phyloP scores from a whole-genome alignment of 352 stramenopile species.

The Phytopythium boreale region DNA sequence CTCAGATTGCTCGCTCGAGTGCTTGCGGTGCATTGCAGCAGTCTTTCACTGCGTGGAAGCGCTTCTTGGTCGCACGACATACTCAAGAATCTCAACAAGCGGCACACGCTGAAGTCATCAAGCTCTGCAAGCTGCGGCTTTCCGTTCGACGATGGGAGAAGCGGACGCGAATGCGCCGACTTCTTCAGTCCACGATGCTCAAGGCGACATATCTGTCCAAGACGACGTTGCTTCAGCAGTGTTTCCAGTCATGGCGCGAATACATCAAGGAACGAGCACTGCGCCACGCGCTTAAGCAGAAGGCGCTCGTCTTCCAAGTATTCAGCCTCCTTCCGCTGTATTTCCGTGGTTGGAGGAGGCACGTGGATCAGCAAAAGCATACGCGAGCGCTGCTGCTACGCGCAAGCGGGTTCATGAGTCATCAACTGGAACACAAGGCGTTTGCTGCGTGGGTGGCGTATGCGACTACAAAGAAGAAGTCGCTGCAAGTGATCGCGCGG shows the following conservation, averaged over 20 bases:
- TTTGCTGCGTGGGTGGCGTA: constrained; percentile 32
- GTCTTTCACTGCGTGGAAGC: constrained; percentile 9
- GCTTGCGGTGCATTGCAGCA: background rate
- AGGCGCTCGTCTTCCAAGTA: constrained; percentile 37
- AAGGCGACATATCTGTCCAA: constrained; percentile 13
- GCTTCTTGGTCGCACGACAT: background rate
- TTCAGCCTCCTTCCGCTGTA: constrained; percentile 30
- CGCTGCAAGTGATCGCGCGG: constrained; percentile 13
- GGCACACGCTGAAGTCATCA: background rate
- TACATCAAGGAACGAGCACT: constrained; percentile 16
- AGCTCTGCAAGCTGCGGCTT: background rate
- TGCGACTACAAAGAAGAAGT: constrained; percentile 6
- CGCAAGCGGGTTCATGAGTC: constrained; percentile 25
- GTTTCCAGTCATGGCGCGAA: constrained; percentile 29
- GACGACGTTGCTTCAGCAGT: constrained; percentile 7
- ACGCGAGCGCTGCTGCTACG: constrained; percentile 18
- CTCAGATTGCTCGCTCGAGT: constrained; percentile 1
- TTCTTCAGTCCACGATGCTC: constrained; percentile 18
- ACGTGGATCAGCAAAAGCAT: constrained; percentile 6
- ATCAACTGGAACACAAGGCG: constrained; percentile 29
- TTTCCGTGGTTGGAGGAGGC: constrained; percentile 34
- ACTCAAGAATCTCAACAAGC: background rate
- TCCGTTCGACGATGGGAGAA: background rate
- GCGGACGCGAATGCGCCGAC: constrained; percentile 4
- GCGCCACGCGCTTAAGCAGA: constrained; percentile 20